Evolutionary conservation across 176 grass and related monocot species (phyloP), one percentile per base, ranked within the genome.

Genomic region (Aegilops umbellulata): DNA sequence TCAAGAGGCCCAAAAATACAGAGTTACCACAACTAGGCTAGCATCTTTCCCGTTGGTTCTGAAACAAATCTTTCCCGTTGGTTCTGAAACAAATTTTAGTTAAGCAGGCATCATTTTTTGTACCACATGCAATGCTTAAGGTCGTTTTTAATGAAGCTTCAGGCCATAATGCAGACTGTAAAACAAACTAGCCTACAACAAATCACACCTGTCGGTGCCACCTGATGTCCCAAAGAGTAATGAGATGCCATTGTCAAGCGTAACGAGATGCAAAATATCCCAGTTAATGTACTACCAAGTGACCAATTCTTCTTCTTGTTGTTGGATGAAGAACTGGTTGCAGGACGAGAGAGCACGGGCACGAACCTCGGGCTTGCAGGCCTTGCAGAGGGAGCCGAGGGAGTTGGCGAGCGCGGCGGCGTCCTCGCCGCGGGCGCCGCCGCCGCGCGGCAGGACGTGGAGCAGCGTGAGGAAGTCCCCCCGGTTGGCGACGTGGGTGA

Each of bases 381-480:
- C 90, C 77, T 94, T 93, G 86, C 93, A 99, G 71, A 96, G 79
- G 4, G 94, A 82, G 26, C 88, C 94, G 77, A 97, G 97, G 19
- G 94, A 94, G 83, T 91, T 91, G 58, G 89, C 88, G 38, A 96
- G 86, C 46, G 65, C 75, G 77, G 89, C 82, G 41, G 89, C 82
- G 2, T 94, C 87, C 24, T 83, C 90, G n/a, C 26, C 15, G 19
- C 55, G 6, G 46, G 42, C 30, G 26, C 16, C 63, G 60, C 73
- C 7, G 64, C 85, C 47, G 58, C 47, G 91, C 13, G 90, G 89
- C 72, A 97, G 57, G 86, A 94, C 87, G 88, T 93, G 94, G 79
- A 99, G 89, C 51, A 97, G 88, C 29, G 92, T 93, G 85, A 99
- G 85, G 82, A 97, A 90, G 84, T 99, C 97, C 8, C 97, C 90